Percentiles rank a stretch among this genome's conserved stretches.
Evolutionary conservation across 176 grass and related monocot species (phyloP).

Genomic region (Aegilops speltoides): DNA sequence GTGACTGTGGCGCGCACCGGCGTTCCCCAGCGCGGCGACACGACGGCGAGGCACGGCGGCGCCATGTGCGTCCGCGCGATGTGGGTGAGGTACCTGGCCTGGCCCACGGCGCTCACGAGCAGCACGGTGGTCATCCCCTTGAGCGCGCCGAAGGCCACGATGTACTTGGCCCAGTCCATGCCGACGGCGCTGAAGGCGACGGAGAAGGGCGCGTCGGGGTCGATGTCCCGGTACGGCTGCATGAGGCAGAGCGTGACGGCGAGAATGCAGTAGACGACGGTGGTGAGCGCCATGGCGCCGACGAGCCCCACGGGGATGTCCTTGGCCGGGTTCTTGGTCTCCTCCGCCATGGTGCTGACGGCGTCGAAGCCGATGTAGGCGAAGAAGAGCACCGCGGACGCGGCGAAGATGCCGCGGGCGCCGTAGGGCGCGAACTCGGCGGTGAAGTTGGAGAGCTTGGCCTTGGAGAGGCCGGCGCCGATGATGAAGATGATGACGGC

Average conservation of each 20-base stretch:
- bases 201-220: slow-evolving; percentile 57
- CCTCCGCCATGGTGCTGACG: slow-evolving; percentile 89
- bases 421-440: slow-evolving; percentile 58
- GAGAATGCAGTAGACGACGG: slow-evolving; percentile 45
- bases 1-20: slow-evolving; percentile 48
- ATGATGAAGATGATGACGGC: slow-evolving; percentile 75
- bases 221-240: slow-evolving; percentile 49
- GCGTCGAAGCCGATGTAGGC: slow-evolving; percentile 94
- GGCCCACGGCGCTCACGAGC: slow-evolving; percentile 58
- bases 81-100: slow-evolving; percentile 74
- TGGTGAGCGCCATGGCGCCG: slow-evolving; percentile 67
- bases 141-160: slow-evolving; percentile 69
- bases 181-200: slow-evolving; percentile 58
- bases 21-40: slow-evolving; percentile 42
- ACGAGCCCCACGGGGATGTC: slow-evolving; percentile 85
- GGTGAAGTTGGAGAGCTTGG: slow-evolving; percentile 43
- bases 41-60: slow-evolving; percentile 50
- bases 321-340: slow-evolving; percentile 65
- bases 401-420: slow-evolving; percentile 52
- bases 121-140: slow-evolving; percentile 70
- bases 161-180: slow-evolving; percentile 84
- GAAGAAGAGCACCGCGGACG: slow-evolving; percentile 87
- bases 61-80: slow-evolving; percentile 62
- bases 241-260: slow-evolving; percentile 74
- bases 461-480: slow-evolving; percentile 48